Conservation (phyloP, 345 rosid genomes). For the Viola odorata region DNA sequence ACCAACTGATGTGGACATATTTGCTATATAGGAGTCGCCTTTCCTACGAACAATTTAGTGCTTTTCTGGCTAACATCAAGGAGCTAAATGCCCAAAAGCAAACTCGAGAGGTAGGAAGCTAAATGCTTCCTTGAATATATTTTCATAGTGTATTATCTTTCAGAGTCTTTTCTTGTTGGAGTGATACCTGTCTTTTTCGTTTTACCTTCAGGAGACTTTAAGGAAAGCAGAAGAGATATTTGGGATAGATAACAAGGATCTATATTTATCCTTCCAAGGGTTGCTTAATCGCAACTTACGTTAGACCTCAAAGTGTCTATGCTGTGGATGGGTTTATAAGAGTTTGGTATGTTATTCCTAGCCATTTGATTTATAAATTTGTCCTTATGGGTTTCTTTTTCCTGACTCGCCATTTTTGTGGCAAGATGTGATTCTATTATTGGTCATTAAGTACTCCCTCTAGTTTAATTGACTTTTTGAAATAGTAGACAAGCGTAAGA, state of each 20-base stretch:
- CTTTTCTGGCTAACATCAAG: constrained; percentile 86
- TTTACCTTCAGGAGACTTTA: constrained; percentile 65
- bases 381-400: no score
- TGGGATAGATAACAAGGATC: constrained; percentile 81
- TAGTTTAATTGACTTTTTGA: no score
- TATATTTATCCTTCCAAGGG: constrained; percentile 73
- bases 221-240: constrained; percentile 88
- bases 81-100: constrained; percentile 87
- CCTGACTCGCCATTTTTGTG: no score
- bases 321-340: constrained; percentile 1
- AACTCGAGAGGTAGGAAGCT: constrained; percentile 64
- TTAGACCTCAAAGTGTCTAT: constrained; percentile 20
- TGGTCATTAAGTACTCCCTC: no score
- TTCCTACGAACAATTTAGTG: constrained; percentile 88
- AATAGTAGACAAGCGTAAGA: no score
- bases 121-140: not conserved
- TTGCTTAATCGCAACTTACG: constrained; percentile 58
- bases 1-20: constrained; percentile 7
- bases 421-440: no score
- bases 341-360: constrained; percentile 12
- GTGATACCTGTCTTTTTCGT: not conserved
- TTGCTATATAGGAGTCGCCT: constrained; percentile 63
- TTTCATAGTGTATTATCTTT: not conserved
- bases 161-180: not conserved
- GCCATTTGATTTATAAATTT: not conserved